Evolutionary conservation across 164 flowering plant species (phyloP), one percentile per base, ranked within the genome.

Genomic region (Chimonanthus salicifolius): DNA sequence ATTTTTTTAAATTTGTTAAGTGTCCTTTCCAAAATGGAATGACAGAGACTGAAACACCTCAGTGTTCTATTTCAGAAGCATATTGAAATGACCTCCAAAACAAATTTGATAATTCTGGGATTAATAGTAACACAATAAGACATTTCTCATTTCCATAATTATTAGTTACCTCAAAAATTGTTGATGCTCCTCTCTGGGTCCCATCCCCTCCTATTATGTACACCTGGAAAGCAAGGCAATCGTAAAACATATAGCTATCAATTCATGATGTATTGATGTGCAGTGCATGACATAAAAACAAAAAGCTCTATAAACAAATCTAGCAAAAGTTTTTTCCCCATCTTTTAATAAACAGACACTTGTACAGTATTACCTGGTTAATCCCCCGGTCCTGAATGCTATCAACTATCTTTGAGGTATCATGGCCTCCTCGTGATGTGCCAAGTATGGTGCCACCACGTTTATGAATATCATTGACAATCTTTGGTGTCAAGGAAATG

Each of bases 171-270:
- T 90, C 86, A 81, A 70, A 90, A 48, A 92, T 90, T n/a, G 78
- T 92, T 67, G 95, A 78, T 65, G 94, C 95, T 72, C 97, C 97
- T 77, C 81, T 90, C 70, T 86, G 94, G 70, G 97, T 90, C 72
- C 97, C 97, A 85, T 92, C 97, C 18, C 97, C 97, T 68, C 94
- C 97, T 76, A 92, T 84, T 71, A 92, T 87, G 72, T 88, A 92
- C 60, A 92, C 97, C 97, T 92, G 80, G 44, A 69, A 74, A 5
- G 65, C 13, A 54, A 54, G 60, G 60, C 16, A 13, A 54, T 10
- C 15, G 11, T 45, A 16, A 71, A 21, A 72, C 62, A 44, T 49
- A 10, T 10, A 5, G 18, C n/a, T 44, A 21, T 16, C 3, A 33
- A 58, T 6, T 33, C 33, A 33, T 62, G 6, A 48, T 3, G 3